phyloP scores from a whole-genome alignment of 306 rosid genomes.

The Begonia masoniana region DNA sequence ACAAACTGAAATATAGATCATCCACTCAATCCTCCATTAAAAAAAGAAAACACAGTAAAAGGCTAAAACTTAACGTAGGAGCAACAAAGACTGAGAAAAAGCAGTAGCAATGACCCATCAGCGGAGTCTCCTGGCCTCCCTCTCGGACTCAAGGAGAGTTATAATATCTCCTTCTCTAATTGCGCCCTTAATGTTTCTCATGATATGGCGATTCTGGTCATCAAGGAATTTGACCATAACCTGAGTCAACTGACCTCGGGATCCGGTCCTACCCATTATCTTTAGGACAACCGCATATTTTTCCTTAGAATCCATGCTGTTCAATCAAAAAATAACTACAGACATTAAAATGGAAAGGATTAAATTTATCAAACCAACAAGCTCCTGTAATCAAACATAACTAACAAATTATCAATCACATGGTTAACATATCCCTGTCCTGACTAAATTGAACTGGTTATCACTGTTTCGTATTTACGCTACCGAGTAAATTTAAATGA shows the following conservation, averaged over 20 bases:
- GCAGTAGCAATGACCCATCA: conserved; percentile 1
- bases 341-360: not conserved
- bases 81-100: not conserved
- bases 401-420: too few relatives aligned
- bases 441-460: too few relatives aligned
- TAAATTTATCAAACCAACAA: too few relatives aligned
- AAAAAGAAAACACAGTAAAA: not conserved
- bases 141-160: conserved; percentile 14
- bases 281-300: conserved; percentile 11
- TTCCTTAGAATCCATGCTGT: conserved; percentile 8
- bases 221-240: conserved; percentile 15
- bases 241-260: conserved; percentile 13
- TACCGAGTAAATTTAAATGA: too few relatives aligned
- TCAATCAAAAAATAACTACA: not conserved
- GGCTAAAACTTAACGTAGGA: not conserved
- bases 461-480: too few relatives aligned
- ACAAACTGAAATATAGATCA: too few relatives aligned
- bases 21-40: too few relatives aligned
- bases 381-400: too few relatives aligned
- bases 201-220: conserved; percentile 15
- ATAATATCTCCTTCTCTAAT: conserved; percentile 16
- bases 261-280: conserved; percentile 14
- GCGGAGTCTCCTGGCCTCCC: conserved; percentile 16
- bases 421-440: too few relatives aligned
- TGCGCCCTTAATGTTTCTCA: conserved; percentile 14